Conservation (phyloP, 73 alveolate genomes). For the Durusdinium trenchii region DNA sequence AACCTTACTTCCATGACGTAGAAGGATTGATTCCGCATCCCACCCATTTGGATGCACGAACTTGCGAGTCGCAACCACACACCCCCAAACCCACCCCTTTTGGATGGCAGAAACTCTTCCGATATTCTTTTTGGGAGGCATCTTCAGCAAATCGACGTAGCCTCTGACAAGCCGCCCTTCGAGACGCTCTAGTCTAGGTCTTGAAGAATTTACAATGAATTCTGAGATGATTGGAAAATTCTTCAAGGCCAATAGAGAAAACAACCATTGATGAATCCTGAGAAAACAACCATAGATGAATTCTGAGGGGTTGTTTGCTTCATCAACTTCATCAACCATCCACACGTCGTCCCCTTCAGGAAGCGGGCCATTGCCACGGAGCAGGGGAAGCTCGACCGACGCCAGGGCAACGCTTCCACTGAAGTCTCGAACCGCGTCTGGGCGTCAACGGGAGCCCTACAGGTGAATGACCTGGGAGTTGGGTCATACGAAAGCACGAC, state of each 20-base stretch:
- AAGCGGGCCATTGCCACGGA: slow-evolving; percentile 36
- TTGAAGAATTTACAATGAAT: background rate
- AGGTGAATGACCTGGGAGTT: no score
- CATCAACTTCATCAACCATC: background rate
- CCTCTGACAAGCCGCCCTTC: no score
- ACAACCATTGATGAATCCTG: background rate
- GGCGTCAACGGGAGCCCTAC: no score
- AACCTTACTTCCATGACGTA: background rate
- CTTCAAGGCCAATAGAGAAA: background rate
- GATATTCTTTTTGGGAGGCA: no score
- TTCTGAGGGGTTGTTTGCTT: background rate
- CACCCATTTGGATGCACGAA: background rate
- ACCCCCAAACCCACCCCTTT: background rate
- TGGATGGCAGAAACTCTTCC: no score
- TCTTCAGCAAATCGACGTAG: no score
- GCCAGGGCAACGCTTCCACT: no score
- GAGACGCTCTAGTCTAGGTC: no score
- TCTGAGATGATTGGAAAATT: background rate
- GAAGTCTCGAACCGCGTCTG: no score
- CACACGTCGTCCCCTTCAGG: background rate
- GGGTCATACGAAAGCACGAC: no score
- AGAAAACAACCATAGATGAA: background rate
- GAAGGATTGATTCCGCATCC: background rate
- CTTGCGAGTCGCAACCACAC: background rate
- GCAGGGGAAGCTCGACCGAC: slow-evolving; percentile 44